A percentile compares a stretch with the other conserved stretches of the same genome.
Evolutionary conservation across 345 rosid species (phyloP).

Genomic region (Turritis glabra): DNA sequence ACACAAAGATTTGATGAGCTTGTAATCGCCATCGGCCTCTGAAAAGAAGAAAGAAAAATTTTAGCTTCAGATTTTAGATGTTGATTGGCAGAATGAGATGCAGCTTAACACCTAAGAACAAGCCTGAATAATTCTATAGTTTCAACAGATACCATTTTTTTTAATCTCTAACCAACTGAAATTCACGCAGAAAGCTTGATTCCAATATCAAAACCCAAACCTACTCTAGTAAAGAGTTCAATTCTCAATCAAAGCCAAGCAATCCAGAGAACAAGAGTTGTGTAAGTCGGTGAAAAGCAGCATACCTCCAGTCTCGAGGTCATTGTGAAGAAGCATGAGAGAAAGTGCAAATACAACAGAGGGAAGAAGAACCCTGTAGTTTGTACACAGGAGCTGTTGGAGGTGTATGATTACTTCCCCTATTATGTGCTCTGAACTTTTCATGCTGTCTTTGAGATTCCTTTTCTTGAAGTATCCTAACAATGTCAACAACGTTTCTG

Average conservation of each 20-base stretch:
- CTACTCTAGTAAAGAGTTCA: not conserved
- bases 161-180: not conserved
- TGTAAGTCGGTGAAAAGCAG: conserved; percentile 22
- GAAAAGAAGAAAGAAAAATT: conserved; percentile 26
- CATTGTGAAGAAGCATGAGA: conserved; percentile 48
- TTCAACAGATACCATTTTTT: conserved; percentile 2
- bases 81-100: conserved; percentile 17
- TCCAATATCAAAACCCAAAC: not conserved
- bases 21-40: conserved; percentile 25
- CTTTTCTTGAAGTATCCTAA: conserved; percentile 44
- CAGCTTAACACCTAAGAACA: conserved; percentile 16
- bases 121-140: not conserved
- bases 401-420: conserved; percentile 59
- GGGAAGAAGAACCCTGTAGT: conserved; percentile 49
- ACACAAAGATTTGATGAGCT: conserved; percentile 39
- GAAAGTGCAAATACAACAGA: conserved; percentile 72
- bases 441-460: conserved; percentile 34
- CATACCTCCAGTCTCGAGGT: conserved; percentile 49
- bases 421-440: conserved; percentile 45
- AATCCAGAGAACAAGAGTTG: not conserved
- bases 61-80: conserved; percentile 4
- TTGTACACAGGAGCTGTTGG: conserved; percentile 56
- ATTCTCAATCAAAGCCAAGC: conserved; percentile 1
- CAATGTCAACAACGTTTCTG: conserved; percentile 46
- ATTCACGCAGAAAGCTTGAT: conserved; percentile 4